phyloP scores from a whole-genome alignment of 177 flowering plant species.

The Vitis hybrid region DNA sequence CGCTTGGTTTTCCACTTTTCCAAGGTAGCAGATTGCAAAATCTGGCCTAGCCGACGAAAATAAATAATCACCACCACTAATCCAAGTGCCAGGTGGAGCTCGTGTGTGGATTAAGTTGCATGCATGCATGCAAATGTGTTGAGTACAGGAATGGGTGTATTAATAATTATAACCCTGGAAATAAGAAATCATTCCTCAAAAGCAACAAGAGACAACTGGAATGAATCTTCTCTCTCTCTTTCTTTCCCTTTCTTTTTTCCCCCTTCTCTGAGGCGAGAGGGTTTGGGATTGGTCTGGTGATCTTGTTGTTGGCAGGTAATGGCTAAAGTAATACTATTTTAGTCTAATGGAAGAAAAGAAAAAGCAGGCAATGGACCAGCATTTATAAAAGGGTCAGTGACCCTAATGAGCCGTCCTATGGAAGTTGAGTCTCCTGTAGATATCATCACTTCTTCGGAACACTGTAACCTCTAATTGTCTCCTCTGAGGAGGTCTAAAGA shows the following conservation, averaged over 20 bases:
- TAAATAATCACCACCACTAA: slow-evolving; percentile 16
- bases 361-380: slow-evolving; percentile 17
- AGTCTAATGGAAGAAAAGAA: background rate
- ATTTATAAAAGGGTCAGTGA: slow-evolving; percentile 13
- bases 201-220: slow-evolving; percentile 49
- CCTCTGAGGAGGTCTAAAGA: slow-evolving; percentile 26
- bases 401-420: slow-evolving; percentile 29
- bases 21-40: slow-evolving; percentile 21
- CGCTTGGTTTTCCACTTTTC: slow-evolving; percentile 22
- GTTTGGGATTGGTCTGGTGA: slow-evolving; percentile 29
- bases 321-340: slow-evolving; percentile 15
- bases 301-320: slow-evolving; percentile 23
- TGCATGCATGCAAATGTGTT: slow-evolving; percentile 21
- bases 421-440: slow-evolving; percentile 29
- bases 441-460: slow-evolving; percentile 19
- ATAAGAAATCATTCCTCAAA: slow-evolving; percentile 32
- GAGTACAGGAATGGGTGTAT: background rate
- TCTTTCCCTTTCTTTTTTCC: slow-evolving; percentile 1
- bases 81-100: slow-evolving; percentile 39
- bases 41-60: slow-evolving; percentile 4
- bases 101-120: slow-evolving; percentile 32
- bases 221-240: slow-evolving; percentile 24
- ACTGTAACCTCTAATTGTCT: slow-evolving; percentile 44
- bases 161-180: slow-evolving; percentile 2
- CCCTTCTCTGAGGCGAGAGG: background rate